phyloP scores from a whole-genome alignment of 2,329 filamentous ascomycete genomes.

The Arachnomyces sp. region DNA sequence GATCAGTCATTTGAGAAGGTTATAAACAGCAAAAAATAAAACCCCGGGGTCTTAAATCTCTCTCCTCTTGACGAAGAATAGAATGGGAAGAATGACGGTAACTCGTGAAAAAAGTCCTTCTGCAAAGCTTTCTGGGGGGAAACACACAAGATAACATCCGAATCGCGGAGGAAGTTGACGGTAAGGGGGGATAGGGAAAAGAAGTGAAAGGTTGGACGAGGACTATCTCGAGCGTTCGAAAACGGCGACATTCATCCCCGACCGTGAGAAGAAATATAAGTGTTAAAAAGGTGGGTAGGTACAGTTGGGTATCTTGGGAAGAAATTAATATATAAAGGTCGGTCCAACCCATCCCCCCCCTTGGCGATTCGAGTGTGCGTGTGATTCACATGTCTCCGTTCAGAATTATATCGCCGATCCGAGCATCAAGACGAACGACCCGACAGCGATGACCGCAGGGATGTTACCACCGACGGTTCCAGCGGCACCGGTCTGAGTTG shows the following conservation, averaged over 20 bases:
- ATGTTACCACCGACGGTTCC: constrained; percentile 13
- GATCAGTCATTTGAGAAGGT: no score
- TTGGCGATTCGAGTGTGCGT: not conserved
- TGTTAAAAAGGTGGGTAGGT: no score
- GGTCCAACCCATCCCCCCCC: constrained; percentile 2
- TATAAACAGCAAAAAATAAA: no score
- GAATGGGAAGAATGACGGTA: not conserved
- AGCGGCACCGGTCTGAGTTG: constrained; percentile 12
- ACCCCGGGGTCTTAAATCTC: no score
- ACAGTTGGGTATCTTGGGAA: not conserved
- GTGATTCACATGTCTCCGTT: not conserved
- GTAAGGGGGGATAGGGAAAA: not conserved
- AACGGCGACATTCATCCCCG: constrained; percentile 1
- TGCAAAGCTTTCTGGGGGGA: not conserved
- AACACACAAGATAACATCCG: not conserved
- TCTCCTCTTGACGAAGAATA: no score
- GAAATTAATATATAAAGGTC: constrained; percentile 5
- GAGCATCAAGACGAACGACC: constrained; percentile 30
- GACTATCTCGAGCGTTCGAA: not conserved
- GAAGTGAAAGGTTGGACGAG: not conserved
- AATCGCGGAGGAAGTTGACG: not conserved
- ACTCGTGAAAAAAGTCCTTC: not conserved
- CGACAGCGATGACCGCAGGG: constrained; percentile 27
- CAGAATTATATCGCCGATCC: constrained; percentile 25
- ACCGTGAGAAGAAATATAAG: not conserved